Evolutionary conservation across 2,329 filamentous ascomycete genomes (phyloP), one percentile per base, ranked within the genome.

Genomic region (Ophiocordyceps sinensis): DNA sequence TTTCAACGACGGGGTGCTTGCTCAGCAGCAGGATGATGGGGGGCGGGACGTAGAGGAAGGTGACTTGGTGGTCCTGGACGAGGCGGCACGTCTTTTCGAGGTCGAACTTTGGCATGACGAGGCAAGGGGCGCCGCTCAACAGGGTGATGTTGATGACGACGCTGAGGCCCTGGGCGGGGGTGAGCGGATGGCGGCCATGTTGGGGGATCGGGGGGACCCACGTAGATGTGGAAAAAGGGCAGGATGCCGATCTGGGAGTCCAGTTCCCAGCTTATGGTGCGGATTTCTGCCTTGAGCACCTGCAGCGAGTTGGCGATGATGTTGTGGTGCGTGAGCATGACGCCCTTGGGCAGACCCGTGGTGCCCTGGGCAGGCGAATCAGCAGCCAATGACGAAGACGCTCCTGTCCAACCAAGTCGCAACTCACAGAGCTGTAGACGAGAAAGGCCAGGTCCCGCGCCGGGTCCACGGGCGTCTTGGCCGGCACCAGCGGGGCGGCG

Each of bases 161-260:
- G 29, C 48, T 48, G 9, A 63, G 51, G 17, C 60, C 59, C 59
- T 62, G 23, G 19, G 23, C 3, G 36, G 26, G 14, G 10, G 23
- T 38, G 6, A 28, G 36, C 17, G 31, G 10, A 34, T 12, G 30
- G 5, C 30, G 30, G 19, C 19, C n/a, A 8, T 10, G 30, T 5
- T 6, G 30, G 29, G 3, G 29, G 29, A n/a, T n/a, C 29, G 29
- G 11, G 3, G 11, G n/a, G 6, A 53, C 74, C 49, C 61, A 82
- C 85, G 54, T 94, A 94, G 47, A 94, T 88, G 56, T 94, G 87
- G 63, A 87, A 94, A 59, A 94, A 91, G 0, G 88, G 88, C 11
- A 94, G 61, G 44, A 94, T 81, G 2, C 83, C 84, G 7, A 95
- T 60, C 28, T 91, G 66, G 44, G 73, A 77, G 55, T 94, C 88